Conservation (phyloP, 202 grass and related monocot species). For the Elaeis oleifera region DNA sequence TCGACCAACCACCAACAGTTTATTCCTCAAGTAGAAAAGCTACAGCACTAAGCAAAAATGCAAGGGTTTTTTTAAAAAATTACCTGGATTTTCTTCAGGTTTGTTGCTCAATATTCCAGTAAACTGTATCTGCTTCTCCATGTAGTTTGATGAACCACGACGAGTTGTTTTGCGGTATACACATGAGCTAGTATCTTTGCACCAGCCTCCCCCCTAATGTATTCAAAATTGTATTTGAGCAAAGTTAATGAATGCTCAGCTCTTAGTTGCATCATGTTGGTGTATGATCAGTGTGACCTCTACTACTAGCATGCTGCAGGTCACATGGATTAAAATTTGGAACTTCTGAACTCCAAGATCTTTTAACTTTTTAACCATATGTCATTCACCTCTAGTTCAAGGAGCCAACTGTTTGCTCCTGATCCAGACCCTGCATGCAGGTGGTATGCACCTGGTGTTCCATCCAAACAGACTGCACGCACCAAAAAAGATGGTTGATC, state of each 20-base stretch:
- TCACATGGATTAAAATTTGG: neutral
- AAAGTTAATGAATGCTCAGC: too few relatives aligned
- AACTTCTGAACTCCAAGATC: neutral
- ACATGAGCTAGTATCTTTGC: constrained; percentile 56
- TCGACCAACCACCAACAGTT: neutral
- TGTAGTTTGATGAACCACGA: constrained; percentile 64
- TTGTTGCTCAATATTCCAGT: constrained; percentile 60
- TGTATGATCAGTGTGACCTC: too few relatives aligned
- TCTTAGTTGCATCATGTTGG: too few relatives aligned
- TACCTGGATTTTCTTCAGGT: constrained; percentile 61
- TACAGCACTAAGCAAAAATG: too few relatives aligned
- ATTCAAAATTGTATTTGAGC: neutral
- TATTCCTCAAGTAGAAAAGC: too few relatives aligned
- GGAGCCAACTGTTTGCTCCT: constrained; percentile 15
- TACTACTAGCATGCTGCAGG: neutral
- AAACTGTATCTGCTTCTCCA: constrained; percentile 66
- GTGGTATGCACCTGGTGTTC: constrained; percentile 11
- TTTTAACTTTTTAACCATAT: neutral
- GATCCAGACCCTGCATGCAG: constrained; percentile 11
- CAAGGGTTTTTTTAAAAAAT: neutral
- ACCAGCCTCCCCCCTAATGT: constrained; percentile 82
- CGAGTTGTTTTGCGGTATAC: constrained; percentile 31
- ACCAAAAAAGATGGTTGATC: neutral
- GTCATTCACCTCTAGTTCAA: constrained; percentile 10
- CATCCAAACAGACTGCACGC: constrained; percentile 16